These are phyloP conservation scores for Lactarius sanguifluus DNA, from an alignment of 768 basidiomycete species.

Conservation along the genomic window DNA sequence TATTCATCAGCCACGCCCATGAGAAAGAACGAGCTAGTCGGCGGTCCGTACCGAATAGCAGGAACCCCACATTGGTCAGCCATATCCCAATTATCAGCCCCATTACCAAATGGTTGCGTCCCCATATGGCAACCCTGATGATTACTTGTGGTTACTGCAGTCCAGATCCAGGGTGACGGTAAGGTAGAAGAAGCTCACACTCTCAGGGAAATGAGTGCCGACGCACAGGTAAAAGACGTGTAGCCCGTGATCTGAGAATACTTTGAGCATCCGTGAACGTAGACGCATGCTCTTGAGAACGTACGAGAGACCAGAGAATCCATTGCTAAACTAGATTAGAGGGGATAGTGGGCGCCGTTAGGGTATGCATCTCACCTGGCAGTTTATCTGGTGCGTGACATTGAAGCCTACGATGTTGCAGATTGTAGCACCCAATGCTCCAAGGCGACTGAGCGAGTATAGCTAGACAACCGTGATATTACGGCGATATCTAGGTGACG, in stretches of 20 bases:
- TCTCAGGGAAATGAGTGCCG: constrained; percentile 14
- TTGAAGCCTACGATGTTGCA: constrained; percentile 11
- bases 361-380: constrained; percentile 13
- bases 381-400: constrained; percentile 5
- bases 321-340: constrained; percentile 1
- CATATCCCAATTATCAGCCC: not conserved
- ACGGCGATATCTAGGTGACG: not conserved
- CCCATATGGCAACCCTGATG: constrained; percentile 18
- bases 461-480: constrained; percentile 4
- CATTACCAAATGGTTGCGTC: not conserved
- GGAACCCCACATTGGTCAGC: constrained; percentile 15
- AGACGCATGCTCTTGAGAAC: not conserved
- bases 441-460: constrained; percentile 14
- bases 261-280: not conserved
- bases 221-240: constrained; percentile 9
- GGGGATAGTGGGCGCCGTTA: not conserved
- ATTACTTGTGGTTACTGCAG: not conserved
- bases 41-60: constrained; percentile 9
- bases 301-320: constrained; percentile 12
- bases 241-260: not conserved
- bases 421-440: constrained; percentile 1
- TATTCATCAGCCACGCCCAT: not conserved
- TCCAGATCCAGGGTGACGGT: not conserved
- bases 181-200: constrained; percentile 8
- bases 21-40: not conserved